phyloP scores from a whole-genome alignment of 139 green algal species.

The Tetradesmus obliquus region DNA sequence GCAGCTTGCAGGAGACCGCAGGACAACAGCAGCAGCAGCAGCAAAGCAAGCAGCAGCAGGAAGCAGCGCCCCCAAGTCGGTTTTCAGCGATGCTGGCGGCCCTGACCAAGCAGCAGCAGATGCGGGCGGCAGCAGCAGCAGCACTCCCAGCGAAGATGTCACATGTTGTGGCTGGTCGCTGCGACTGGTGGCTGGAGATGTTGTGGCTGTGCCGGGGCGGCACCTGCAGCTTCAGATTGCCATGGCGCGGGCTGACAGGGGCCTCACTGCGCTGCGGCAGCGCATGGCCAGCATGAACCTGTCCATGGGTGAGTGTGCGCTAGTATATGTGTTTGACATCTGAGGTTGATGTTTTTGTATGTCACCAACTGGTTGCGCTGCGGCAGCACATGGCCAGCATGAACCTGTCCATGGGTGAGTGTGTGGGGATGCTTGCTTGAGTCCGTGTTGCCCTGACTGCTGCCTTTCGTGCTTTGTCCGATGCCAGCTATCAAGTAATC shows the following conservation, averaged over 20 bases:
- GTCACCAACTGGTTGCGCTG: not conserved
- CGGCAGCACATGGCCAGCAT: slow-evolving; percentile 29
- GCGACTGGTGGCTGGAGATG: not conserved
- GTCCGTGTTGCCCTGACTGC: too few relatives aligned
- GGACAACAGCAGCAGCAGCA: not conserved
- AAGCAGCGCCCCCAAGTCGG: not conserved
- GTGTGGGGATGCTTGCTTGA: too few relatives aligned
- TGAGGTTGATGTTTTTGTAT: too few relatives aligned
- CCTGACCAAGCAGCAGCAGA: not conserved
- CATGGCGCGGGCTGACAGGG: slow-evolving; percentile 2
- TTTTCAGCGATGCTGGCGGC: not conserved
- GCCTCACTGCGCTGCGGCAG: slow-evolving; percentile 1
- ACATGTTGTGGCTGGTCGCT: slow-evolving; percentile 24
- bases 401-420: not conserved
- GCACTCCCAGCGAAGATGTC: not conserved
- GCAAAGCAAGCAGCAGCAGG: not conserved
- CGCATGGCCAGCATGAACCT: slow-evolving; percentile 34
- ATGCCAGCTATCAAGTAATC: too few relatives aligned
- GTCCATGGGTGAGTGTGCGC: too few relatives aligned
- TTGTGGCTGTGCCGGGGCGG: not conserved
- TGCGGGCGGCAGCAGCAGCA: not conserved
- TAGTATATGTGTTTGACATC: too few relatives aligned
- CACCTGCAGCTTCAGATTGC: slow-evolving; percentile 41
- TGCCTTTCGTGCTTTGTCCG: too few relatives aligned
- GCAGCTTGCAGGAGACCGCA: not conserved